Percentiles rank a stretch among this genome's conserved stretches.
Evolutionary conservation across 108 stramenopile genomes (phyloP).

Genomic region (Pseudonitzschia delicatissima): DNA sequence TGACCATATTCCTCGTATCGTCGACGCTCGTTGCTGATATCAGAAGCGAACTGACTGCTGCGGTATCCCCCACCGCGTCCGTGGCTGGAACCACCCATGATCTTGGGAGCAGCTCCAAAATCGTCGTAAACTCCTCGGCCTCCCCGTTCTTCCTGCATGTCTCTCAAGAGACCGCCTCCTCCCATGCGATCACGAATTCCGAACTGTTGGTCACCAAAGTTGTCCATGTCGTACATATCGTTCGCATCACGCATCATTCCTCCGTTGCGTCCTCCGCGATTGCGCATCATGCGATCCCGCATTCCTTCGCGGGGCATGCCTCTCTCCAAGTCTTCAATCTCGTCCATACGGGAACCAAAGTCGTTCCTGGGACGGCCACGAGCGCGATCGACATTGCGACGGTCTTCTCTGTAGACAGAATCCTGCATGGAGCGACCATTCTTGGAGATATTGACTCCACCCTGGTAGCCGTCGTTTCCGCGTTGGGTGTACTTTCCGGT

Average conservation of each 20-base stretch:
- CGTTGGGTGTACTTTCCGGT: constrained; percentile 15
- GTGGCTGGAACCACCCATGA: constrained; percentile 4
- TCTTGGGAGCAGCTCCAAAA: not conserved
- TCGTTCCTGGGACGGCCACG: not conserved
- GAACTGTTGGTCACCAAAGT: not conserved
- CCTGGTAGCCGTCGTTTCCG: constrained; percentile 5
- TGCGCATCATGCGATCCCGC: not conserved
- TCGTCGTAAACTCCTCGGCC: not conserved
- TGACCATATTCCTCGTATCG: constrained; percentile 6
- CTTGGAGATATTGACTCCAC: constrained; percentile 16
- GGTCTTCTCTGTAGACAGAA: not conserved
- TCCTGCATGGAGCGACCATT: constrained; percentile 17
- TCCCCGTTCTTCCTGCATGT: not conserved
- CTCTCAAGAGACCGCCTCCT: not conserved
- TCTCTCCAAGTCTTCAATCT: not conserved
- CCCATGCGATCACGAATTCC: constrained; percentile 6
- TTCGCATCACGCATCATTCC: not conserved
- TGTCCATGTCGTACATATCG: not conserved
- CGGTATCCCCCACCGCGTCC: not conserved
- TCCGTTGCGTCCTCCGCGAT: not conserved
- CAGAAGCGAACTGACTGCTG: not conserved
- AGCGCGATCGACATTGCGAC: constrained; percentile 1
- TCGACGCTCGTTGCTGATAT: constrained; percentile 2
- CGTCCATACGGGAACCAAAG: not conserved
- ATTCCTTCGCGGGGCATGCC: not conserved